Base-by-base conservation (phyloP, 257 asterid genomes). In the Salvia rosmarinus region DNA sequence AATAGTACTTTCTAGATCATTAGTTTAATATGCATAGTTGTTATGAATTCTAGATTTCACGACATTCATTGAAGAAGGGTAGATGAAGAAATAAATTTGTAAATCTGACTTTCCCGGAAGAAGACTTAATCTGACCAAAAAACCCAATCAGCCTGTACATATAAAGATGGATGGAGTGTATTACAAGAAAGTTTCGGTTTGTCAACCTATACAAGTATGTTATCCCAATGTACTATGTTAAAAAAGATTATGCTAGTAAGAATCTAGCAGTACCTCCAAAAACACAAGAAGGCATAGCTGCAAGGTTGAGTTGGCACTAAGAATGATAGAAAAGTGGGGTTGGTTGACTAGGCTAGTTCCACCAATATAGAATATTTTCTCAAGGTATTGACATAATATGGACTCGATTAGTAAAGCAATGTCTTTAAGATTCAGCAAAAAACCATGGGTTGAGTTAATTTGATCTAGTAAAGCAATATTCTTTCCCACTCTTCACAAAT, bases 401-500 rank as follows among this genome's bases (percentile, higher is more conserved):
- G 46, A 40, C 20, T 44, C 51, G 1, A 25, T 39, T 21, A 14
- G 56, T 55, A 69, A 20, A 19, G 16, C 37, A 58, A 47, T 25
- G 14, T 34, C 8, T 35, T 34, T 3, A 30, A 19, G 69, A 17
- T 23, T 44, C 40, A 32, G 60, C 9, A 17, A 46, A 44, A 59
- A n/a, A 19, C 8, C 23, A 67, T 17, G 34, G 9, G 35, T 46
- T 37, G 6, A 20, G 13, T 21, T 23, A 43, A 40, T 56, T 40
- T 70, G 44, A 56, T 57, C 39, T 13, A 34, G 57, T 10, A 40
- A 55, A 55, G 57, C 56, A 57, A 57, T 55, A 42, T 5, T 55
- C 19, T 62, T 9, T 46, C 21, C 30, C 2, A 35, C 13, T 50
- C 20, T 13, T 35, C 13, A 2, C 5, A 5, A 54, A 52, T 40